Conservation (phyloP, 108 stramenopile genomes). For the Poteriospumella lacustris region DNA sequence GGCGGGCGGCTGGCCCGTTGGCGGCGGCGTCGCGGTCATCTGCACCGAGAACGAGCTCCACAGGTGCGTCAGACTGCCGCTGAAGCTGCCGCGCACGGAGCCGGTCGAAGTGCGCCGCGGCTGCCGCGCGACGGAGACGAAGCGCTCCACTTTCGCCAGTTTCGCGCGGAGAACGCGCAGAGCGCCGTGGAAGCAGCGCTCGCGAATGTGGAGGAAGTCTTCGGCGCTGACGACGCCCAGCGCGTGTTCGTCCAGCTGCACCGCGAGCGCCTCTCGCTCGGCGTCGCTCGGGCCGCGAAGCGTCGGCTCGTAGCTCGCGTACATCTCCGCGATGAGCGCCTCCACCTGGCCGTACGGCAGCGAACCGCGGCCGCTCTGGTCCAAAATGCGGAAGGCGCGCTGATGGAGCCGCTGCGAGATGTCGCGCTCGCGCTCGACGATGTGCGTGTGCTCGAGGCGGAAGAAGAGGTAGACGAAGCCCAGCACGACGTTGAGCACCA, state of each 20-base stretch:
- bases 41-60: too few species aligned
- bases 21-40: too few species aligned
- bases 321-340: neutral
- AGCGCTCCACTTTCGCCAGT: neutral
- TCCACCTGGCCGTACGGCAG: neutral
- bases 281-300: neutral
- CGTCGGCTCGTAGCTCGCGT: neutral
- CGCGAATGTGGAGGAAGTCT: neutral
- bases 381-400: neutral
- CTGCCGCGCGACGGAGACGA: too few species aligned
- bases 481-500: conserved; percentile 1
- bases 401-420: neutral
- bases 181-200: neutral
- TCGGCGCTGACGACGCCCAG: neutral
- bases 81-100: too few species aligned
- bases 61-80: too few species aligned
- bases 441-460: neutral
- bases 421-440: neutral
- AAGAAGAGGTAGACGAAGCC: conserved; percentile 10
- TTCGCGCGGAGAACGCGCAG: neutral
- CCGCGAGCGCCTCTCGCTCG: neutral
- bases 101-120: too few species aligned
- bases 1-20: too few species aligned
- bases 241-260: neutral
- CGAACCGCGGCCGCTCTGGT: neutral